A percentile compares a stretch with the other conserved stretches of the same genome.
Conservation (phyloP, 345 rosid species). For the Citrus glauca region DNA sequence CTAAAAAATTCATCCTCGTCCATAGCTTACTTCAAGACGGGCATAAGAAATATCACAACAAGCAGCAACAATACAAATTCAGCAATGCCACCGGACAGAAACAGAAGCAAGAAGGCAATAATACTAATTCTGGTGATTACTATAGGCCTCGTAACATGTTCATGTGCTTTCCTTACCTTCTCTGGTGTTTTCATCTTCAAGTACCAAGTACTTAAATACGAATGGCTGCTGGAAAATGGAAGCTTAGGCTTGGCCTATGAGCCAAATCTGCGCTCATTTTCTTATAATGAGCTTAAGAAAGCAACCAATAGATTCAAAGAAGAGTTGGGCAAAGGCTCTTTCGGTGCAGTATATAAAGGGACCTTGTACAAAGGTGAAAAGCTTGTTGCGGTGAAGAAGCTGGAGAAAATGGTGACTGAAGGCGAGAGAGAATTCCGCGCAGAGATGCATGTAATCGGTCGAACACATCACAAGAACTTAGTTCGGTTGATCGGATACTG, state of each 20-base stretch:
- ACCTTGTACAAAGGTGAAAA: neutral
- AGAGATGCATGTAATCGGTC: slow-evolving; percentile 10
- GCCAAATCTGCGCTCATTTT: neutral
- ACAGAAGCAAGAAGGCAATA: neutral
- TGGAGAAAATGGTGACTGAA: slow-evolving; percentile 8
- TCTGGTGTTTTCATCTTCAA: neutral
- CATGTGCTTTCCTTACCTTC: slow-evolving; percentile 1
- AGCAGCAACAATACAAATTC: too few relatives aligned
- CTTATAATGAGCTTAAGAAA: slow-evolving; percentile 8
- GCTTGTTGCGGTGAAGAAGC: slow-evolving; percentile 6
- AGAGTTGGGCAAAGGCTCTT: slow-evolving; percentile 5
- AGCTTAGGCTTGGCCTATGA: neutral
- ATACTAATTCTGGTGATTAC: neutral
- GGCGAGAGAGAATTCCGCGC: slow-evolving; percentile 2
- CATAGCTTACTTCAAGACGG: neutral
- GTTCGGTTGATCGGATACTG: slow-evolving; percentile 13
- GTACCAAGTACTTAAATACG: neutral
- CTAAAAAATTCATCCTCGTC: neutral
- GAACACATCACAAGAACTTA: slow-evolving; percentile 14
- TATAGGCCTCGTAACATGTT: neutral
- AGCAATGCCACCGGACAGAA: too few relatives aligned
- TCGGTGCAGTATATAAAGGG: slow-evolving; percentile 10
- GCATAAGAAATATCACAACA: neutral
- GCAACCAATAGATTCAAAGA: neutral
- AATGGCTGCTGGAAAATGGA: slow-evolving; percentile 1